Evolutionary conservation across 2,329 filamentous ascomycete genomes (phyloP).

Genomic region (Apiospora rasikravindrae): DNA sequence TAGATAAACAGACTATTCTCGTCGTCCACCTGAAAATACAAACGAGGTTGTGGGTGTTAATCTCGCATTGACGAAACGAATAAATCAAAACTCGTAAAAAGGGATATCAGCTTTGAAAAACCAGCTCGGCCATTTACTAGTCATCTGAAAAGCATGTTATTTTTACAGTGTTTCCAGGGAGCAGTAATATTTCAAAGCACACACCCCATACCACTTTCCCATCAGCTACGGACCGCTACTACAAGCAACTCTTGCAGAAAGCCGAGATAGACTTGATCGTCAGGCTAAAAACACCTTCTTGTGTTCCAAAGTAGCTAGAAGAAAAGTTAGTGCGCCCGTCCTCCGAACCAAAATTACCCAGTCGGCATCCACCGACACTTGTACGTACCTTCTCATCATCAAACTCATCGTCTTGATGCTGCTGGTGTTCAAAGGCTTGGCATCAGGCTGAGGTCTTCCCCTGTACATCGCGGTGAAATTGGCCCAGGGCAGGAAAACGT

Average conservation of each 20-base stretch:
- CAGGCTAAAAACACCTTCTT: not conserved
- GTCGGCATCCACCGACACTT: not conserved
- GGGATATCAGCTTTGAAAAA: no score
- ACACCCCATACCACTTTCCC: not conserved
- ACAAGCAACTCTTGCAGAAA: not conserved
- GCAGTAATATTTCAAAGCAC: no score
- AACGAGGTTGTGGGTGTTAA: no score
- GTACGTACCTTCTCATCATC: conserved; percentile 1
- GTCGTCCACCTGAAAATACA: no score
- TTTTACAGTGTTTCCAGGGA: no score
- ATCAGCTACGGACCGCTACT: not conserved
- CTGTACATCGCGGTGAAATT: not conserved
- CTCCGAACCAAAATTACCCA: rapidly evolving
- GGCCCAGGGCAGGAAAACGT: not conserved
- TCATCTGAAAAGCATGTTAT: no score
- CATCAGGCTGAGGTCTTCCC: not conserved
- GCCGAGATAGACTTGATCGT: not conserved
- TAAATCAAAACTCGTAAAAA: no score
- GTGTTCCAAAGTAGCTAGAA: not conserved
- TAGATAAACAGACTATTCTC: no score
- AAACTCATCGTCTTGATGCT: conserved; percentile 1
- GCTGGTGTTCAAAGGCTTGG: not conserved
- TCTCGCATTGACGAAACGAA: no score
- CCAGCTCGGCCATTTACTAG: no score
- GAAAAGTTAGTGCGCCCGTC: not conserved